Base-by-base conservation (phyloP, 2,329 filamentous ascomycete species). In the Sporothrix variecibatus region DNA sequence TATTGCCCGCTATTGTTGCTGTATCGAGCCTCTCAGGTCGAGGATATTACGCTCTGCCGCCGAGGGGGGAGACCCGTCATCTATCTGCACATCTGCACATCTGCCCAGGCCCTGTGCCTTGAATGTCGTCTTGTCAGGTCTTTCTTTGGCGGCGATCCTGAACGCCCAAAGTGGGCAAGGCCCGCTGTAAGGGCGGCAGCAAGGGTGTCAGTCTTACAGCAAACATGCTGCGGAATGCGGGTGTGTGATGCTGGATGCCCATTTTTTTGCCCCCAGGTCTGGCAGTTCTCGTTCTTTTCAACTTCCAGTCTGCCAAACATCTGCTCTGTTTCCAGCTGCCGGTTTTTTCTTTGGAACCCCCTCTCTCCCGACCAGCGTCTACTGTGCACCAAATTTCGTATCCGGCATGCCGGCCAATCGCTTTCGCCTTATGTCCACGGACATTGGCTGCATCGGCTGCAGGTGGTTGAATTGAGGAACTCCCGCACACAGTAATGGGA, bases 381-480 rank as follows among this genome's bases (percentile, higher is more conserved):
- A 20, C n/a, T n/a, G n/a, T n/a, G n/a, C n/a, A n/a, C n/a, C 40
- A 67, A 20, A n/a, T 43, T 58, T 58, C 51, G 31, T 38, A 43
- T 60, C 68, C 69, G 38, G 26, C 53, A 31, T 60, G 38, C 34
- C 68, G 51, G 69, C 69, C 69, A 71, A 34, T 60, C 53, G 53
- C 53, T 46, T 60, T 40, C 53, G 17, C 69, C 34, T n/a, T 43
- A n/a, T 46, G 51, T n/a, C 56, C 31, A 34, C 34, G 69, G 40
- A 34, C 51, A 69, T 28, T 71, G 31, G n/a, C 68, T 58, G 34
- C 68, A 56, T 71, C 49, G 31, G 67, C 67, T 58, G 49, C 49
- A 43, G 46, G 49, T 56, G 46, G 31, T n/a, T 70, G 67, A 69
- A 51, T 69, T 51, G 65, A 51, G 65, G 28, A 34, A 51, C 65